Evolutionary conservation across 225 moss, liverwort and hornwort genomes (phyloP).

Genomic region (Polytrichum formosum): DNA sequence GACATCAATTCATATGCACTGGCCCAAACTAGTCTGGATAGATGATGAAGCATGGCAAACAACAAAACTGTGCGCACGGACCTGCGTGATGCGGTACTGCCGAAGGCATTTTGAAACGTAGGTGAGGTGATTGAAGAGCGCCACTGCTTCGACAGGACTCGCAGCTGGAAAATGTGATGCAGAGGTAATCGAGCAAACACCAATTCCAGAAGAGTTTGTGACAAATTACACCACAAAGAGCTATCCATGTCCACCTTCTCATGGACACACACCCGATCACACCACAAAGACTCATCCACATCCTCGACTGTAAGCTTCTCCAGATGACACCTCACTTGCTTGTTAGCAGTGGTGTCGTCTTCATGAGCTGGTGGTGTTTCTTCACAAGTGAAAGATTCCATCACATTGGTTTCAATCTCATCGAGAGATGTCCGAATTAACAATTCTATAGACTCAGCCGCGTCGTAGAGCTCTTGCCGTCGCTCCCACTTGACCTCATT

Average conservation of each 20-base stretch:
- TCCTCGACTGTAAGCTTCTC: slow-evolving; percentile 8
- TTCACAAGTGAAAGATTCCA: slow-evolving; percentile 11
- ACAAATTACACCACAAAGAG: slow-evolving; percentile 22
- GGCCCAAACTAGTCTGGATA: too few species aligned
- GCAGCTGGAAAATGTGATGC: slow-evolving; percentile 26
- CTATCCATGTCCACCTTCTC: slow-evolving; percentile 33
- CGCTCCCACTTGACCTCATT: slow-evolving; percentile 18
- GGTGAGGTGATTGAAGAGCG: slow-evolving; percentile 18
- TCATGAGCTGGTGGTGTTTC: slow-evolving; percentile 4
- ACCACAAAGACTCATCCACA: slow-evolving; percentile 16
- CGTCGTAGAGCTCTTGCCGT: slow-evolving; percentile 14
- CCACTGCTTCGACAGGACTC: slow-evolving; percentile 27
- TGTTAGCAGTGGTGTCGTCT: background rate
- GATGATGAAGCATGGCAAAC: background rate
- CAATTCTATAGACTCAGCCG: slow-evolving; percentile 2
- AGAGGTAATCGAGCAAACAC: slow-evolving; percentile 34
- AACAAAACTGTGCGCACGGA: background rate
- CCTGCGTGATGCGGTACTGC: slow-evolving; percentile 23
- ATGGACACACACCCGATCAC: slow-evolving; percentile 32
- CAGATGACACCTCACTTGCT: slow-evolving; percentile 13
- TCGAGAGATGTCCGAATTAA: background rate
- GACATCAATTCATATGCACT: too few species aligned
- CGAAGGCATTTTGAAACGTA: slow-evolving; percentile 33
- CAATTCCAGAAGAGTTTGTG: slow-evolving; percentile 27
- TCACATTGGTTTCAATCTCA: slow-evolving; percentile 7